Base-by-base conservation (phyloP, 176 grass and related monocot species). In the Carex littledalei region DNA sequence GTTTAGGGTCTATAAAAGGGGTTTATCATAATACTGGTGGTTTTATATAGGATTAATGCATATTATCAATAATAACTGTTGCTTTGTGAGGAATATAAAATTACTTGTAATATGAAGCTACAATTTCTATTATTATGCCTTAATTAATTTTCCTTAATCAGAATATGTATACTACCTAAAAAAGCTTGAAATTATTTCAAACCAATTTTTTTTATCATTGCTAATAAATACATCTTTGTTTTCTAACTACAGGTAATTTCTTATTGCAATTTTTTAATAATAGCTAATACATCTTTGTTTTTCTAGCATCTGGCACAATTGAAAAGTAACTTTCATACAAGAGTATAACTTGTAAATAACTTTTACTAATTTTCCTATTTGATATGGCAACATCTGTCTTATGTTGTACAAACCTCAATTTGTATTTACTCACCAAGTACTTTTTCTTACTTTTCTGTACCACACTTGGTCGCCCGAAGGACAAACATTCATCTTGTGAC, bases 401-500 rank as follows among this genome's bases (percentile, higher is more conserved):
- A n/a, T 35, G 49, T 15, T 80, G 77, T 55, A 32, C 54, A 39
- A 52, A 68, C 47, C 47, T 63, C 15, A 24, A 39, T 21, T 17
- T 49, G 8, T 12, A 49, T 10, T 55, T 55, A 79, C 37, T 67
- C 67, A 47, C 81, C 52, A 37, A 47, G 14, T 55, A 35, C 15
- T 24, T 11, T 58, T 59, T 50, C 9, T 57, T 55, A 43, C 31
- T 35, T 15, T 59, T 83, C 49, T 45, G 64, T 63, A 29, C 57
- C 32, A 18, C 34, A 85, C 52, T 34, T 77, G 21, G 43, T 79
- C 43, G 37, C 17, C 49, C 16, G 13, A 14, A 37, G 5, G 82
- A 61, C 55, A 70, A 63, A 70, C n/a, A 3, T 56, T 71, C 49
- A 85, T 84, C 45, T 43, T 77, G 70, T 26, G 35, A 59, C 49